phyloP scores from a whole-genome alignment of 768 basidiomycete genomes.

The Suillus alpinus region DNA sequence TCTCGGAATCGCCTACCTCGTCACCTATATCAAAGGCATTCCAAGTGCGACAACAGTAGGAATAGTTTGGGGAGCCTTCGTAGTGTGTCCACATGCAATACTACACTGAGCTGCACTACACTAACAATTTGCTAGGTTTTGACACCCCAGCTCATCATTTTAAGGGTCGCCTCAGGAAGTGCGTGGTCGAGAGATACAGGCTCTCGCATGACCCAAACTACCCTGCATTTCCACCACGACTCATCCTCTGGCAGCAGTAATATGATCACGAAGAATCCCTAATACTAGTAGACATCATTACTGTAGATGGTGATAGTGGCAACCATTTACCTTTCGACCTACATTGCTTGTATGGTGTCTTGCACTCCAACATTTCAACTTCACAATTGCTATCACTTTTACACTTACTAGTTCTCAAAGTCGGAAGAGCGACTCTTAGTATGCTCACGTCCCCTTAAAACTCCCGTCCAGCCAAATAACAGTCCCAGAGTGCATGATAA shows the following conservation, averaged over 20 bases:
- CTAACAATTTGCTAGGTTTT: not conserved
- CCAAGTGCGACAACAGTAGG: not conserved
- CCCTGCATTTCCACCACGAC: too few species aligned
- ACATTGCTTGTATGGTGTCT: not conserved
- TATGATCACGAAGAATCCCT: not conserved
- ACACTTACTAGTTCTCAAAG: too few species aligned
- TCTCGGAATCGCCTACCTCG: slow-evolving; percentile 1
- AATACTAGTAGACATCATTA: not conserved
- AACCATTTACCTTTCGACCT: not conserved
- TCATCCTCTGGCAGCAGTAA: not conserved
- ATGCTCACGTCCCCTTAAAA: too few species aligned
- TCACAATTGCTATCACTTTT: not conserved
- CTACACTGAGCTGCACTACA: not conserved
- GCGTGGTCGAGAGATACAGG: slow-evolving; percentile 2
- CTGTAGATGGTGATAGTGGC: not conserved
- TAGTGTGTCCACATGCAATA: not conserved
- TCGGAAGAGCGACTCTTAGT: too few species aligned
- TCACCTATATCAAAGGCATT: not conserved
- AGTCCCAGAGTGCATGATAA: too few species aligned
- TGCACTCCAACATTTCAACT: not conserved
- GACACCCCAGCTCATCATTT: slow-evolving; percentile 5
- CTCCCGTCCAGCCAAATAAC: too few species aligned
- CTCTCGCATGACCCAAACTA: not conserved
- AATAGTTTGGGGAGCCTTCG: not conserved
- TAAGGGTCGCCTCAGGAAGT: not conserved